Percentiles rank a stretch among this genome's conserved stretches.
Evolutionary conservation across 371 early-diverging fungal species (phyloP).

Genomic region (Caulochytrium protostelioides): DNA sequence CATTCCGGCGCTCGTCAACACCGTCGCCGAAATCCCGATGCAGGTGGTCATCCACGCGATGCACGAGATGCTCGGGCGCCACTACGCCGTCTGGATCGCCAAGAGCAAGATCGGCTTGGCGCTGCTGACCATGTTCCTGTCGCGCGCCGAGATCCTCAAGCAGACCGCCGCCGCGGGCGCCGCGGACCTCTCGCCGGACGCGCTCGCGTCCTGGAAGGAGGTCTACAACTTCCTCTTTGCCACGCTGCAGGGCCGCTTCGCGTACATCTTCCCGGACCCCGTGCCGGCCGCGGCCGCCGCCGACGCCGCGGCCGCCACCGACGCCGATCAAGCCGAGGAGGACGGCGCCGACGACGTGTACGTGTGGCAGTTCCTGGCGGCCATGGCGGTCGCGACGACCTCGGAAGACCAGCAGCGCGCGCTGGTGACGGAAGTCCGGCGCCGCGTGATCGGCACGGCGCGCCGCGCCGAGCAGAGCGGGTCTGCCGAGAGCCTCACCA

Average conservation of each 20-base stretch:
- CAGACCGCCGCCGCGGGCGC: slow-evolving; percentile 13
- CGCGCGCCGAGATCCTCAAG: slow-evolving; percentile 68
- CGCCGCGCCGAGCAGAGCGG: slow-evolving; percentile 40
- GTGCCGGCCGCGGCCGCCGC: slow-evolving; percentile 3
- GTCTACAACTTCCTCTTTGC: slow-evolving; percentile 54
- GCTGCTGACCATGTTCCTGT: slow-evolving; percentile 67
- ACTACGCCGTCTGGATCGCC: slow-evolving; percentile 57
- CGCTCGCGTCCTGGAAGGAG: slow-evolving; percentile 13
- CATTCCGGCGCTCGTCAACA: slow-evolving; percentile 52
- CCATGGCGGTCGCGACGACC: slow-evolving; percentile 71
- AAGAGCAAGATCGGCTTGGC: slow-evolving; percentile 64
- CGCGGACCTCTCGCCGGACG: background rate
- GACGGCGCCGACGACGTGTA: slow-evolving; percentile 54
- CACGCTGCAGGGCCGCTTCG: slow-evolving; percentile 49
- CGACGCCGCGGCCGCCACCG: background rate
- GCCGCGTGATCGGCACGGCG: slow-evolving; percentile 59
- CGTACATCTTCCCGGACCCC: slow-evolving; percentile 45
- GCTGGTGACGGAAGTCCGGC: slow-evolving; percentile 63
- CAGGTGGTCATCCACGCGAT: slow-evolving; percentile 51
- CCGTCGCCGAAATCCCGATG: slow-evolving; percentile 61
- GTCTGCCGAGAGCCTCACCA: slow-evolving; percentile 37
- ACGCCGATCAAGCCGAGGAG: background rate
- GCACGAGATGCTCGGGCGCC: slow-evolving; percentile 60
- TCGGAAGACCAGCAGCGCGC: slow-evolving; percentile 78
- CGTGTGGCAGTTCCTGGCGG: slow-evolving; percentile 95